Evolutionary conservation across 2,329 filamentous ascomycete species (phyloP).

Genomic region (Trichoderma brevicompactum): DNA sequence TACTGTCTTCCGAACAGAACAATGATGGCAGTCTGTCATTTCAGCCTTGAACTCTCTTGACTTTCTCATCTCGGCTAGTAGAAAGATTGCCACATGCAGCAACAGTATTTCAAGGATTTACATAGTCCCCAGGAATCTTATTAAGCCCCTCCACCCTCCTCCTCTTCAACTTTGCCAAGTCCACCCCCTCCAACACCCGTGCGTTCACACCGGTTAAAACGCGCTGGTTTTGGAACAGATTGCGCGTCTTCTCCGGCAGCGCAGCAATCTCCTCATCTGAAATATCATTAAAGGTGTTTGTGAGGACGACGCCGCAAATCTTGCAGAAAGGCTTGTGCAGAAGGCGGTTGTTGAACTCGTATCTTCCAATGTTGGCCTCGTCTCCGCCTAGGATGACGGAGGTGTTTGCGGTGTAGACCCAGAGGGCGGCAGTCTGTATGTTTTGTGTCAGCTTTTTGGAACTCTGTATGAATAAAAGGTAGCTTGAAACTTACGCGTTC

Average conservation of each 20-base stretch:
- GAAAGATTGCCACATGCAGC: too few relatives aligned
- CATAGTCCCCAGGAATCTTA: conserved; percentile 42
- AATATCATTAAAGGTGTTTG: conserved; percentile 39
- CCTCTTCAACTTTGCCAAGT: conserved; percentile 38
- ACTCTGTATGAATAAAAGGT: not conserved
- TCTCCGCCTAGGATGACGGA: conserved; percentile 48
- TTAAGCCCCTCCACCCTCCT: conserved; percentile 37
- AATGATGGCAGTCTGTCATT: too few relatives aligned
- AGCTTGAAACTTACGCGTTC: conserved; percentile 41
- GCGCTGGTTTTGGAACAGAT: conserved; percentile 32
- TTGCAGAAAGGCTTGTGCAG: conserved; percentile 54
- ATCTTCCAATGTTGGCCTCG: conserved; percentile 46
- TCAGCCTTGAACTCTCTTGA: too few relatives aligned
- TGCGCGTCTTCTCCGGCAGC: conserved; percentile 37
- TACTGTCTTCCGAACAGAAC: too few relatives aligned
- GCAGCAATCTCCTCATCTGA: conserved; percentile 45
- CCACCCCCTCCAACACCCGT: conserved; percentile 46
- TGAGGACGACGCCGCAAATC: conserved; percentile 52
- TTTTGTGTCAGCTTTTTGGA: not conserved
- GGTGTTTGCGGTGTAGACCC: conserved; percentile 49
- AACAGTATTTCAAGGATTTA: conserved; percentile 43
- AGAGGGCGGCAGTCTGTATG: conserved; percentile 49
- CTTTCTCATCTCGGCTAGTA: too few relatives aligned
- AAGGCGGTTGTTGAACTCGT: conserved; percentile 42
- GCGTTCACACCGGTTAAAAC: conserved; percentile 44